Percentiles rank a stretch among this genome's conserved stretches.
These are phyloP conservation scores for Chenopodium formosanum DNA, from an alignment of 148 eudicot species.

Conservation along the genomic window DNA sequence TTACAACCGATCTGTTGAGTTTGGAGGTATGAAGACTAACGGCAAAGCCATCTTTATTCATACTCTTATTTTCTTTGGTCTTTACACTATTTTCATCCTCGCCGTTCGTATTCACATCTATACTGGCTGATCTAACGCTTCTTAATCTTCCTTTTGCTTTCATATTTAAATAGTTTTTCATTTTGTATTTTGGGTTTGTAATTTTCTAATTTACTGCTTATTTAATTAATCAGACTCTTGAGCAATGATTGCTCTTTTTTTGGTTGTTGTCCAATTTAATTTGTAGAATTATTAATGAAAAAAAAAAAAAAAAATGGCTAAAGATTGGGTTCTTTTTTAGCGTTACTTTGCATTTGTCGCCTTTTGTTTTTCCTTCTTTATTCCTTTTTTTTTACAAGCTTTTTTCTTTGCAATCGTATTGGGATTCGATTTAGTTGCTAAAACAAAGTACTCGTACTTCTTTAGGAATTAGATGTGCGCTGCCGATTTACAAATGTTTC, in stretches of 20 bases:
- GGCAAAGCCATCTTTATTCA: conserved; percentile 50
- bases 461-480: too few relatives aligned
- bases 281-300: too few relatives aligned
- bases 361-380: background rate
- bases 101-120: conserved; percentile 46
- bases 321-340: background rate
- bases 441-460: too few relatives aligned
- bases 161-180: too few relatives aligned
- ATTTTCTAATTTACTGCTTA: background rate
- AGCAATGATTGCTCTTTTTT: background rate
- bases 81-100: conserved; percentile 40
- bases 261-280: too few relatives aligned
- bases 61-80: conserved; percentile 46
- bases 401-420: too few relatives aligned
- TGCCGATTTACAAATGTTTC: too few relatives aligned
- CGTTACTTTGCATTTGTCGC: background rate
- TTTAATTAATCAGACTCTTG: background rate
- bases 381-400: background rate
- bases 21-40: conserved; percentile 57
- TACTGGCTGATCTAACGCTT: conserved; percentile 35
- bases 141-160: background rate
- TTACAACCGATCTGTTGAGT: conserved; percentile 43
- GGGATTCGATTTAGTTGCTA: too few relatives aligned
- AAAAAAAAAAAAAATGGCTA: background rate
- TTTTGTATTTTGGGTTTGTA: background rate